phyloP scores from a whole-genome alignment of 2,329 filamentous ascomycete genomes.

The Aspergillus sp. region DNA sequence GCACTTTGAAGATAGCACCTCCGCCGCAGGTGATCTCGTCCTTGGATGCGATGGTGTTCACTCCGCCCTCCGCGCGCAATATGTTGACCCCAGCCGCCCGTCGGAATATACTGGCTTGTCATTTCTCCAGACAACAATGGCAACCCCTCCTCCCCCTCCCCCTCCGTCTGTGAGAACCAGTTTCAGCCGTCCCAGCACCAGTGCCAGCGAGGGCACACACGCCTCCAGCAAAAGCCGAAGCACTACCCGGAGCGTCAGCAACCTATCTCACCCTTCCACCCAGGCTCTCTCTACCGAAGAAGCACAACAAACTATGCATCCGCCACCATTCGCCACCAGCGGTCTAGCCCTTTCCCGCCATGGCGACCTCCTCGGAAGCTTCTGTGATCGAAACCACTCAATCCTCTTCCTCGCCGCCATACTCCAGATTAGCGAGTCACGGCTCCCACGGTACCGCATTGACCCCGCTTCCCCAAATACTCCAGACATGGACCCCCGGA shows the following conservation, averaged over 20 bases:
- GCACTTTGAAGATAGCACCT: conserved; percentile 38
- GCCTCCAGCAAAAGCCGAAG: neutral
- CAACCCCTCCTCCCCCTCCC: conserved; percentile 37
- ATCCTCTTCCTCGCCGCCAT: conserved; percentile 39
- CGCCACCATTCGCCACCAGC: conserved; percentile 22
- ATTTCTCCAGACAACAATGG: conserved; percentile 36
- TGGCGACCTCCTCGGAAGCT: conserved; percentile 38
- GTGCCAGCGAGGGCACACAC: neutral
- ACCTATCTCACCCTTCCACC: neutral
- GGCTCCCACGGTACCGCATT: conserved; percentile 23
- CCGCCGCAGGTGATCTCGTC: conserved; percentile 34
- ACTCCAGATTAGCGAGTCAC: conserved; percentile 31
- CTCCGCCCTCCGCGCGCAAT: conserved; percentile 35
- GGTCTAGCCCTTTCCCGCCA: conserved; percentile 35
- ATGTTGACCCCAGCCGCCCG: conserved; percentile 33
- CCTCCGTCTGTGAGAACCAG: conserved; percentile 33
- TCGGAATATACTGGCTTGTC: conserved; percentile 43
- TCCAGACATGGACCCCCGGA: conserved; percentile 21
- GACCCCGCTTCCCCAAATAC: conserved; percentile 2
- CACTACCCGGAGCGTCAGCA: neutral
- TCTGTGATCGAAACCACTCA: conserved; percentile 29
- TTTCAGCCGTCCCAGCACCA: neutral
- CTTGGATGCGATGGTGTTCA: conserved; percentile 44
- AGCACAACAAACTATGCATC: neutral
- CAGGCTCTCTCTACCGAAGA: conserved; percentile 1